Evolutionary conservation across 2,329 filamentous ascomycete species (phyloP).

Genomic region (Diaporthe vaccinii): DNA sequence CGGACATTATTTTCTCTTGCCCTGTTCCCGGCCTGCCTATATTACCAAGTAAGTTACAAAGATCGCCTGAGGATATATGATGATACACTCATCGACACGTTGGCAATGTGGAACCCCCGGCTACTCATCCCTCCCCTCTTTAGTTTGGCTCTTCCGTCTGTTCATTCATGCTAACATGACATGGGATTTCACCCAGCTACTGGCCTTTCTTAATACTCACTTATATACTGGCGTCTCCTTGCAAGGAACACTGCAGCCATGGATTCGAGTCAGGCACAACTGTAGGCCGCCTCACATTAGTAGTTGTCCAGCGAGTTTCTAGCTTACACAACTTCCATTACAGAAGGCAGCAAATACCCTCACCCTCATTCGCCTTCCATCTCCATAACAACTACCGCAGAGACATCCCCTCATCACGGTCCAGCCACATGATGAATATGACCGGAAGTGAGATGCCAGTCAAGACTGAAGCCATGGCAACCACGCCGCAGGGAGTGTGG

Average conservation of each 20-base stretch:
- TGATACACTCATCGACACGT: slow-evolving; percentile 53
- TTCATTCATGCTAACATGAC: slow-evolving; percentile 56
- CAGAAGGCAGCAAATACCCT: slow-evolving; percentile 63
- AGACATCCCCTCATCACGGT: slow-evolving; percentile 57
- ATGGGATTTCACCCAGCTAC: slow-evolving; percentile 51
- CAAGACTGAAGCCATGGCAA: slow-evolving; percentile 61
- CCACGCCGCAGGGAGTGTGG: slow-evolving; percentile 63
- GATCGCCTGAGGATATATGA: slow-evolving; percentile 50
- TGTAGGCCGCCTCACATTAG: slow-evolving; percentile 59
- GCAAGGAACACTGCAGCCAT: slow-evolving; percentile 56
- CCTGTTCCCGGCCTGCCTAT: slow-evolving; percentile 51
- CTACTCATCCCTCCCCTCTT: slow-evolving; percentile 44
- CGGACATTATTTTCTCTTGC: slow-evolving; percentile 49
- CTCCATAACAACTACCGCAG: slow-evolving; percentile 60
- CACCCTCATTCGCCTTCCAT: slow-evolving; percentile 64
- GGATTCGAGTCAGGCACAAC: slow-evolving; percentile 65
- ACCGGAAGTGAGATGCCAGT: slow-evolving; percentile 63
- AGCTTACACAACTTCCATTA: slow-evolving; percentile 53
- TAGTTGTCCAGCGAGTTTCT: slow-evolving; percentile 44
- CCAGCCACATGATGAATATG: slow-evolving; percentile 63
- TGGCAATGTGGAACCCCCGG: slow-evolving; percentile 48
- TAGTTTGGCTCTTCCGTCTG: slow-evolving; percentile 47
- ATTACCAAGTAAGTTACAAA: slow-evolving; percentile 57
- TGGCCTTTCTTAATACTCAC: slow-evolving; percentile 53
- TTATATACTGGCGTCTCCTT: slow-evolving; percentile 49